Percentiles rank a stretch among this genome's conserved stretches.
These are phyloP conservation scores for Endotrypanum monterogeii DNA, from an alignment of 208 protist species.

Conservation along the genomic window DNA sequence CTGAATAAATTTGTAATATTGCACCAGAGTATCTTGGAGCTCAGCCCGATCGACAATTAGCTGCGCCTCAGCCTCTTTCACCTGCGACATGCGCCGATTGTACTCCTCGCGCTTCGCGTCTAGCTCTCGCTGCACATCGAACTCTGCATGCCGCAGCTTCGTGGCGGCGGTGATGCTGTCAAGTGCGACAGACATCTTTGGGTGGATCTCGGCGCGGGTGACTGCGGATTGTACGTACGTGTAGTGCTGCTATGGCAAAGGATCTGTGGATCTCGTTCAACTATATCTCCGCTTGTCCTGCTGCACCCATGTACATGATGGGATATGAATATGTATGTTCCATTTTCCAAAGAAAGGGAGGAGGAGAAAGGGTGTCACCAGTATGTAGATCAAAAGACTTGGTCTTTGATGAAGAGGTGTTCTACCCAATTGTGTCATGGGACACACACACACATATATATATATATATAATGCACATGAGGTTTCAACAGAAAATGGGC, in stretches of 20 bases:
- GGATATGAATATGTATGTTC: conserved; percentile 3
- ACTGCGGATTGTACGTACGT: not conserved
- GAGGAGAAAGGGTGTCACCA: not conserved
- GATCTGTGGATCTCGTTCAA: not conserved
- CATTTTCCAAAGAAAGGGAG: not conserved
- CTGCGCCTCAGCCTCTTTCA: conserved; percentile 81
- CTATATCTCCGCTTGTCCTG: not conserved
- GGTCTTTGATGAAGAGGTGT: no score
- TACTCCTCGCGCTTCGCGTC: conserved; percentile 88
- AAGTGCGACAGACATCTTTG: conserved; percentile 70
- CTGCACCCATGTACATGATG: not conserved
- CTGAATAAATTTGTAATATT: conserved; percentile 95
- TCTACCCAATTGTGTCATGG: no score
- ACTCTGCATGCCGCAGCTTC: conserved; percentile 78
- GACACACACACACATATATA: not conserved
- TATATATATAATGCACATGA: no score
- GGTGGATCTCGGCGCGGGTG: not conserved
- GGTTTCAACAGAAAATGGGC: no score
- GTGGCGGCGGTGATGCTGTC: conserved; percentile 92
- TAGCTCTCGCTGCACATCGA: conserved; percentile 88
- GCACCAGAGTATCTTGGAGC: conserved; percentile 91
- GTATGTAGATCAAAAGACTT: not conserved
- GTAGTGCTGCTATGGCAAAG: not conserved
- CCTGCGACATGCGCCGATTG: conserved; percentile 80
- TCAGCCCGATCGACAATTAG: conserved; percentile 74